Base-by-base conservation (phyloP, 495 filamentous ascomycete species). In the Achaetomiella virescens region DNA sequence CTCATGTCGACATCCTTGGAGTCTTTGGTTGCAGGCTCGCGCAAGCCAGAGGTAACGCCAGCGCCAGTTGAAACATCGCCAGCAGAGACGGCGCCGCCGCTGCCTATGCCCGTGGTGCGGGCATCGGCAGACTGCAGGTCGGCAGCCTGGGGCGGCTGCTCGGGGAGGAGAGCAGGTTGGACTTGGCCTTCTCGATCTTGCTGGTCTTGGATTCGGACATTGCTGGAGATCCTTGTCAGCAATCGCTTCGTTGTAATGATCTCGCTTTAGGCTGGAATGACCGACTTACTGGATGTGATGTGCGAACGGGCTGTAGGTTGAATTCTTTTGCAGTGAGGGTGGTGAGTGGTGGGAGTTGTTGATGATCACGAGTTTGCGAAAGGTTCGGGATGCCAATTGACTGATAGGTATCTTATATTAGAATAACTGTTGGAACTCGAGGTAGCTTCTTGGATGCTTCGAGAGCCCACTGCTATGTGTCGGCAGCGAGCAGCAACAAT, bases 81-180 rank as follows among this genome's bases (percentile, higher is more conserved):
- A 50, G 58, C 27, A 1, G 74, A 60, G 0, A 78, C 35, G n/a
- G n/a, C n/a, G 36, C 80, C 70, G 21, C 86, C 86, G 29, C 81
- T 81, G 82, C 42, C 85, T 61, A 87, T 81, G 22, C 42, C 85
- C 63, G 87, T 81, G 21, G 73, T 86, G 54, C 81, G 74, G 41
- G 75, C 75, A 54, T 91, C 88, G 49, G 77, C 73, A 7, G 85
- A 86, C 65, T 89, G 83, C 81, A 82, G 91, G 61, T 76, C 89
- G n/a, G 86, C 86, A 18, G 81, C 69, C 14, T 73, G 70, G 0
- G 89, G 88, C 5, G 89, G 88, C 36, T 91, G 72, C 2, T 92
- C 86, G 12, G 89, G 27, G 27, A 89, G 43, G 92, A 78, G 29
- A 87, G 88, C 20, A 95, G 82, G 71, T 89, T 88, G 62, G 83